These are phyloP conservation scores for Secale cereale DNA, from an alignment of 176 grass and related monocot genomes.

Conservation along the genomic window DNA sequence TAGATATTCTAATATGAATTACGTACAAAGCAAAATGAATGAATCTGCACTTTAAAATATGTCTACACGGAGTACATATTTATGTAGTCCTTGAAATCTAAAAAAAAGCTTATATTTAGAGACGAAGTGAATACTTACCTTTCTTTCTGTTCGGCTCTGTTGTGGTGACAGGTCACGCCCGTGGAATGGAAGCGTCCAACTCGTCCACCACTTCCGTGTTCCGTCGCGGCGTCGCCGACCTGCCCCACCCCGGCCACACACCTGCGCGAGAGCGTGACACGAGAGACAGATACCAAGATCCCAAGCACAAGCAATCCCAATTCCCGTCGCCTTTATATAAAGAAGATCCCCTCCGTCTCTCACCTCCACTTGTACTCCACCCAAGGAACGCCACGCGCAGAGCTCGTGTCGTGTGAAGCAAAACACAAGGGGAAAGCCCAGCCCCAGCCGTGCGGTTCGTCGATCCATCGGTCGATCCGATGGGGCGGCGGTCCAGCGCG, in stretches of 20 bases:
- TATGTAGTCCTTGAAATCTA: too few relatives aligned
- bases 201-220: neutral
- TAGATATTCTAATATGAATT: too few relatives aligned
- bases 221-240: neutral
- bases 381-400: neutral
- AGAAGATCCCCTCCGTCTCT: neutral
- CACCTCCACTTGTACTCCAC: neutral
- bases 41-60: too few relatives aligned
- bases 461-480: neutral
- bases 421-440: neutral
- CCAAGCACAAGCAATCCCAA: conserved; percentile 16
- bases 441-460: neutral
- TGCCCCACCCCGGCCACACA: neutral
- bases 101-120: too few relatives aligned
- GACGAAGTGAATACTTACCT: too few relatives aligned
- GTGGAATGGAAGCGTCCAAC: neutral
- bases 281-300: neutral
- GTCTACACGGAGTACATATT: too few relatives aligned
- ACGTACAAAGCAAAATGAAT: too few relatives aligned
- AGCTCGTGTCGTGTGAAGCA: neutral
- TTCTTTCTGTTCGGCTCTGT: neutral
- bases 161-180: neutral
- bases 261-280: neutral
- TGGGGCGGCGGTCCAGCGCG: conserved; percentile 17
- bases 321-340: conserved; percentile 7